phyloP scores from a whole-genome alignment of 768 basidiomycete genomes.

The Clitopilus passeckerianus region DNA sequence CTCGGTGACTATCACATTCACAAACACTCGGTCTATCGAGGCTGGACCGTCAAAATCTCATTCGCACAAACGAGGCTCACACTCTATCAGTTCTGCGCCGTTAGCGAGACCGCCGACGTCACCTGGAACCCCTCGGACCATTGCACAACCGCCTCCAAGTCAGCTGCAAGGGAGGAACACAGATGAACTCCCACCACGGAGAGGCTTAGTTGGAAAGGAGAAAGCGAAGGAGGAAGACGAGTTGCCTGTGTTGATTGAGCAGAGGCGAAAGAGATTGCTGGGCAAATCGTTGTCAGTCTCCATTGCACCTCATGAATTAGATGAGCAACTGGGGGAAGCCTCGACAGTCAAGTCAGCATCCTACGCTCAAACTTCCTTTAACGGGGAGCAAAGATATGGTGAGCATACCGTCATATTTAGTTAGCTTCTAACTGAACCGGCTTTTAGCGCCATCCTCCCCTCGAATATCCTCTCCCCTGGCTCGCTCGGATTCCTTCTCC shows the following conservation, averaged over 20 bases:
- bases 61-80: conserved; percentile 65
- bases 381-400: conserved; percentile 13
- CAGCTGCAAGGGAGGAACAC: conserved; percentile 11
- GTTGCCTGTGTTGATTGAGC: conserved; percentile 46
- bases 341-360: conserved; percentile 23
- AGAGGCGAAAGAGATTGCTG: conserved; percentile 46
- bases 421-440: conserved; percentile 1
- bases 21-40: conserved; percentile 65
- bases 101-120: conserved; percentile 80
- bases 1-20: conserved; percentile 80
- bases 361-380: conserved; percentile 20
- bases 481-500: conserved; percentile 46
- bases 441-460: conserved; percentile 27
- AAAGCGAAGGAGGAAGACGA: conserved; percentile 24
- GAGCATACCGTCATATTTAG: conserved; percentile 9
- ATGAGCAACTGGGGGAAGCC: conserved; percentile 25
- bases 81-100: conserved; percentile 81
- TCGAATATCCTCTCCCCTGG: conserved; percentile 36
- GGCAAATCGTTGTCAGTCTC: conserved; percentile 67
- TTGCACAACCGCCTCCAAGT: conserved; percentile 17
- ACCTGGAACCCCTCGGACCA: conserved; percentile 52
- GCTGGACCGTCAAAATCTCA: conserved; percentile 26
- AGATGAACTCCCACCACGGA: conserved; percentile 34
- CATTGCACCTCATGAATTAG: conserved; percentile 46
- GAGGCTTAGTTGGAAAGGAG: conserved; percentile 51